Conservation (phyloP, 768 basidiomycete genomes). For the Boletus rex-veris region DNA sequence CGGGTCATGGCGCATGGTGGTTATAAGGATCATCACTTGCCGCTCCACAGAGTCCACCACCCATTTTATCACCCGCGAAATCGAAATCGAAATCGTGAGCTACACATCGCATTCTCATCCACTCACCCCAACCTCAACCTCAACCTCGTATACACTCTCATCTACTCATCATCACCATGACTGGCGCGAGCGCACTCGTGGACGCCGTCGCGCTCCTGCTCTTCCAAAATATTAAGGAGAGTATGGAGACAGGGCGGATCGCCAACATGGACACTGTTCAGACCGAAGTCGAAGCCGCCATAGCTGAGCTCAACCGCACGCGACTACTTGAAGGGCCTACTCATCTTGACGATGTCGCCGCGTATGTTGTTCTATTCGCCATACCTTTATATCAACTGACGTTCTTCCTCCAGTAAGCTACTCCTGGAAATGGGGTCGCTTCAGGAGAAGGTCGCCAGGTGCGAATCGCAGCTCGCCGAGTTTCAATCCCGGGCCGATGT, state of each 20-base stretch:
- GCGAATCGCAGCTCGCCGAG: slow-evolving; percentile 8
- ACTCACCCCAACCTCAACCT: not conserved
- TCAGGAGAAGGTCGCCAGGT: slow-evolving; percentile 3
- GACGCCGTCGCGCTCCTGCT: slow-evolving; percentile 6
- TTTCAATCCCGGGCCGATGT: not conserved
- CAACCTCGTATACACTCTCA: not conserved
- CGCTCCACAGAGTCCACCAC: slow-evolving; percentile 3
- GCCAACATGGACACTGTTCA: not conserved
- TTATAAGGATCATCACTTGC: slow-evolving; percentile 7
- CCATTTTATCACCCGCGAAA: not conserved
- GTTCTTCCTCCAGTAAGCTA: slow-evolving; percentile 2
- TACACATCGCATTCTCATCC: not conserved
- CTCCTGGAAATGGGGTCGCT: slow-evolving; percentile 7
- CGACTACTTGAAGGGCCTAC: not conserved
- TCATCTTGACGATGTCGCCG: not conserved
- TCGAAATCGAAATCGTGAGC: not conserved
- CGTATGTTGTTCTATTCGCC: not conserved
- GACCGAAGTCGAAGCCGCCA: slow-evolving; percentile 11
- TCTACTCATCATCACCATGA: slow-evolving; percentile 7
- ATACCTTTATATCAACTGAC: not conserved
- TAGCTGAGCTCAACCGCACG: slow-evolving; percentile 4
- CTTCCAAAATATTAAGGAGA: slow-evolving; percentile 8
- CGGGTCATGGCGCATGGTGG: not conserved
- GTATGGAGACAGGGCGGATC: slow-evolving; percentile 12
- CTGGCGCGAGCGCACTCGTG: not conserved